Evolutionary conservation across 257 asterid genomes (phyloP).

Genomic region (Echium plantagineum): DNA sequence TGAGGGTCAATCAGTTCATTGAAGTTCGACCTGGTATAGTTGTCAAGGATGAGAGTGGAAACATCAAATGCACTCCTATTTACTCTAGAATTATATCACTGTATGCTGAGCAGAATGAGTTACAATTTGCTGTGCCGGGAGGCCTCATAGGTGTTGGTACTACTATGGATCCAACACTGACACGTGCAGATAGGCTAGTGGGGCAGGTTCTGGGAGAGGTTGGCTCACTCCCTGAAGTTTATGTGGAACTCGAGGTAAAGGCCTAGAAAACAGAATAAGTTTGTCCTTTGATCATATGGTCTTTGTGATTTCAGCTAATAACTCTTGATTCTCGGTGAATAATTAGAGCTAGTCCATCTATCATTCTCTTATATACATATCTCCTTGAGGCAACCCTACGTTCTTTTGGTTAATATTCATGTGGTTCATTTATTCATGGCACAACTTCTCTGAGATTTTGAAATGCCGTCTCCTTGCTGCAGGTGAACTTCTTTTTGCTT

Average conservation of each 20-base stretch:
- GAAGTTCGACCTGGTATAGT: slow-evolving; percentile 99
- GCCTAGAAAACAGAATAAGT: background rate
- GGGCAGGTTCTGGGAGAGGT: slow-evolving; percentile 99
- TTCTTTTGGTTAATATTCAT: background rate
- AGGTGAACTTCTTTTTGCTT: slow-evolving; percentile 90
- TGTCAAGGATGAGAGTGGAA: slow-evolving; percentile 81
- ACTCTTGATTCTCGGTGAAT: too few species aligned
- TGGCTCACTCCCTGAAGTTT: slow-evolving; percentile 92
- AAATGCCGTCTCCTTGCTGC: slow-evolving; percentile 3
- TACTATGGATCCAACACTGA: slow-evolving; percentile 95
- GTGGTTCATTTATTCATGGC: background rate
- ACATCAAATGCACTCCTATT: slow-evolving; percentile 84
- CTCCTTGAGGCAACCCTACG: background rate
- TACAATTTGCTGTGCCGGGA: slow-evolving; percentile 97
- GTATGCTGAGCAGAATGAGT: slow-evolving; percentile 87
- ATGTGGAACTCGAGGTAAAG: slow-evolving; percentile 76
- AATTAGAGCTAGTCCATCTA: too few species aligned
- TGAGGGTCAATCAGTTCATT: slow-evolving; percentile 73
- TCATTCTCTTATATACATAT: too few species aligned
- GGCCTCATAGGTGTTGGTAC: slow-evolving; percentile 99
- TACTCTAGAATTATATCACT: slow-evolving; percentile 86
- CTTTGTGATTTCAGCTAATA: too few species aligned
- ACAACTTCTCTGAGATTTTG: background rate
- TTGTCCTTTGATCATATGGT: too few species aligned
- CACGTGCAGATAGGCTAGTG: slow-evolving; percentile 97